Evolutionary conservation across 805 yeast species (phyloP).

Genomic region (Deakozyma indianensis): DNA sequence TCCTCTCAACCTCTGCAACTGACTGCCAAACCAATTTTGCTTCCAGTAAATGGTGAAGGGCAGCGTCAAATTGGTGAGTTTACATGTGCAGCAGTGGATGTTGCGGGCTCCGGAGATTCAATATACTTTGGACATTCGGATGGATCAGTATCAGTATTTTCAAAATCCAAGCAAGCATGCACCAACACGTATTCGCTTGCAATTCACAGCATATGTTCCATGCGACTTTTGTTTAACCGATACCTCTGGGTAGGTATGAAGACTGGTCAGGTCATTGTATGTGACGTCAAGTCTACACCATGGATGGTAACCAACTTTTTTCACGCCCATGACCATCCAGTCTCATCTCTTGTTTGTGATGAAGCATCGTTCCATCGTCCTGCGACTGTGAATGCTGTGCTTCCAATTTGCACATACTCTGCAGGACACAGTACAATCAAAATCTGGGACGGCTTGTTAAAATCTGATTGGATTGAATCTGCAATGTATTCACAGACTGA

Average conservation of each 20-base stretch:
- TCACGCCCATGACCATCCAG: slow-evolving; percentile 23
- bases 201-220: neutral
- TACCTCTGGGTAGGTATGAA: slow-evolving; percentile 25
- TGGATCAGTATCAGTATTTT: neutral
- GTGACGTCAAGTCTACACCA: slow-evolving; percentile 16
- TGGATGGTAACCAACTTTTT: slow-evolving; percentile 24
- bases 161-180: neutral
- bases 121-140: neutral
- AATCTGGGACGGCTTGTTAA: slow-evolving; percentile 23
- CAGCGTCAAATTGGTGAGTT: neutral
- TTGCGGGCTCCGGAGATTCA: neutral
- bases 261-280: slow-evolving; percentile 23
- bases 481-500: neutral
- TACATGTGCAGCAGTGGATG: neutral
- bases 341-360: slow-evolving; percentile 10
- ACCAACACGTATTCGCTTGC: neutral
- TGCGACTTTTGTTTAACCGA: neutral
- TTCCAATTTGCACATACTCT: slow-evolving; percentile 16
- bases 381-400: slow-evolving; percentile 9
- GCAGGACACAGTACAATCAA: slow-evolving; percentile 12
- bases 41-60: neutral
- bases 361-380: slow-evolving; percentile 7
- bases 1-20: neutral
- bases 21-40: neutral
- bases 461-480: slow-evolving; percentile 17